Evolutionary conservation across 495 filamentous ascomycete genomes (phyloP).

Genomic region (Penicillium turbatum): DNA sequence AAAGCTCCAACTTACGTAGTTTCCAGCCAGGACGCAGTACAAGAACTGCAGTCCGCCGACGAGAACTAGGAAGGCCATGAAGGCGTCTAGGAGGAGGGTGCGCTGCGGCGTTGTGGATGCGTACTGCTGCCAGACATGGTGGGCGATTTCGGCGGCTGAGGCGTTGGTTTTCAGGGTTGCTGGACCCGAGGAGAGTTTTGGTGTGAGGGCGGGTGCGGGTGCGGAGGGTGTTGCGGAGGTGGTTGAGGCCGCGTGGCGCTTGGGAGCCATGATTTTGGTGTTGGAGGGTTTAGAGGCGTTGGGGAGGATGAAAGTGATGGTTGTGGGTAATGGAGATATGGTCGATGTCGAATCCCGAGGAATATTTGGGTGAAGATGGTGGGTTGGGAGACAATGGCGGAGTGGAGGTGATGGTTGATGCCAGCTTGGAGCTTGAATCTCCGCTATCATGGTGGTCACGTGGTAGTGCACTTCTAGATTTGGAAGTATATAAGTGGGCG

Average conservation of each 20-base stretch:
- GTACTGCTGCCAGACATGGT: constrained; percentile 69
- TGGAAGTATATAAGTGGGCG: constrained; percentile 6
- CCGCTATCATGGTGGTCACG: constrained; percentile 28
- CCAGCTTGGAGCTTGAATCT: constrained; percentile 29
- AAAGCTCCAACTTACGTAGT: constrained; percentile 64
- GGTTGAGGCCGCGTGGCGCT: constrained; percentile 43
- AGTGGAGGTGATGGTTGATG: constrained; percentile 23
- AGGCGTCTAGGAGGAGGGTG: constrained; percentile 86
- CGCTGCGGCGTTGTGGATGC: constrained; percentile 75
- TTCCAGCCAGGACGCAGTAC: constrained; percentile 89
- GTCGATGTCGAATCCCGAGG: neutral
- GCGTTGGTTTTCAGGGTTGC: constrained; percentile 39
- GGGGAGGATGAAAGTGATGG: neutral
- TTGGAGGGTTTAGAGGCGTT: constrained; percentile 6
- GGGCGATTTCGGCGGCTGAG: constrained; percentile 49
- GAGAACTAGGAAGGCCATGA: constrained; percentile 84
- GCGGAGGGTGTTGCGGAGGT: constrained; percentile 31
- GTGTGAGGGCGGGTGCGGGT: constrained; percentile 18
- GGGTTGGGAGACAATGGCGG: constrained; percentile 21
- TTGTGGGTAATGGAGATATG: neutral
- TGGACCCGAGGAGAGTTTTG: constrained; percentile 44
- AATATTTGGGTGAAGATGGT: neutral
- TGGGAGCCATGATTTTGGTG: constrained; percentile 43
- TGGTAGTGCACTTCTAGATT: constrained; percentile 7
- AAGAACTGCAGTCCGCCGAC: constrained; percentile 87